phyloP scores from a whole-genome alignment of 2,329 filamentous ascomycete species.

The Sordariomycetes sp. region DNA sequence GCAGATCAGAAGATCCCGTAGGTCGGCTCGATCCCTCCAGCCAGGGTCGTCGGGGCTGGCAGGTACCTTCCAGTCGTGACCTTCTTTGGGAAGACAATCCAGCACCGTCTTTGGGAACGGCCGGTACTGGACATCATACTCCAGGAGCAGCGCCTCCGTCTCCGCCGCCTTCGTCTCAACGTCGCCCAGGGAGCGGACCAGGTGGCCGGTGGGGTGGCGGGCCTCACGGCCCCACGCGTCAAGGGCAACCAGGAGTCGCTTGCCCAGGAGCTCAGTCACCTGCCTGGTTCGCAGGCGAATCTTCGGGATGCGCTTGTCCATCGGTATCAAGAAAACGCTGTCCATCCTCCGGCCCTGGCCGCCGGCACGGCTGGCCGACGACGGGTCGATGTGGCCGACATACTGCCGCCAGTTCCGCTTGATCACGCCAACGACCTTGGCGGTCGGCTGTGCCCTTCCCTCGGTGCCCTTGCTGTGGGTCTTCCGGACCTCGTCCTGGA shows the following conservation, averaged over 20 bases:
- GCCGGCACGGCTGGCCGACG: conserved; percentile 63
- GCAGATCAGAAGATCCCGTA: conserved; percentile 80
- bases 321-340: conserved; percentile 88
- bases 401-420: conserved; percentile 98
- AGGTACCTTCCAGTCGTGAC: conserved; percentile 90
- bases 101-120: conserved; percentile 94
- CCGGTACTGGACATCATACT: conserved; percentile 95
- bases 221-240: conserved; percentile 94
- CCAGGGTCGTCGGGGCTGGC: conserved; percentile 68
- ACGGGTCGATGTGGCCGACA: conserved; percentile 87
- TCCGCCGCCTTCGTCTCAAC: conserved; percentile 96
- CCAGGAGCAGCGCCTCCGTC: conserved; percentile 85
- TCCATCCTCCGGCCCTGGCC: conserved; percentile 78
- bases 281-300: conserved; percentile 88
- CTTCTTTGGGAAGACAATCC: conserved; percentile 83
- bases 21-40: conserved; percentile 76
- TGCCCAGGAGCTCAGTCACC: conserved; percentile 77
- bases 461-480: conserved; percentile 69
- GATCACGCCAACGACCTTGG: conserved; percentile 80
- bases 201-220: conserved; percentile 84
- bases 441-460: conserved; percentile 77
- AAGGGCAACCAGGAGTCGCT: conserved; percentile 85
- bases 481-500: conserved; percentile 86
- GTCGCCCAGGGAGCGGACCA: conserved; percentile 85
- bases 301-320: conserved; percentile 97